Percentiles rank a stretch among this genome's conserved stretches.
Evolutionary conservation across 1,139 yeast genomes (phyloP).

Genomic region (Hyphopichia fennica): DNA sequence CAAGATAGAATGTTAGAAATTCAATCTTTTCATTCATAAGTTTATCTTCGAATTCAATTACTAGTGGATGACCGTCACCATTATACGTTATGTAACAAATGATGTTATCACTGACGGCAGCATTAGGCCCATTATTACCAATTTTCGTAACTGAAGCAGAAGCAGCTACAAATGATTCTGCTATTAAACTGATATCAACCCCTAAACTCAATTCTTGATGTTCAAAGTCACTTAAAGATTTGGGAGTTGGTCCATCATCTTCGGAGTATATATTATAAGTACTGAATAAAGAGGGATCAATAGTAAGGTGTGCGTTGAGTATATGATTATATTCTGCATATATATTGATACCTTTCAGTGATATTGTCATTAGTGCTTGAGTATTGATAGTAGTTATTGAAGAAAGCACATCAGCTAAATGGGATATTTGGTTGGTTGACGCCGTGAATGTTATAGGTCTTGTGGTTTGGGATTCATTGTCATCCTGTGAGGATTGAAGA

Average conservation of each 20-base stretch:
- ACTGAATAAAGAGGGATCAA: constrained; percentile 39
- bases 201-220: constrained; percentile 32
- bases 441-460: constrained; percentile 24
- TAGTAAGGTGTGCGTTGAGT: constrained; percentile 32
- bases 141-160: constrained; percentile 12
- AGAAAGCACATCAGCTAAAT: constrained; percentile 38
- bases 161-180: constrained; percentile 36
- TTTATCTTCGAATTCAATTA: constrained; percentile 70
- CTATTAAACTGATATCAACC: constrained; percentile 35
- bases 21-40: constrained; percentile 70
- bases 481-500: constrained; percentile 1
- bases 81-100: constrained; percentile 41
- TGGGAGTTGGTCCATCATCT: constrained; percentile 7
- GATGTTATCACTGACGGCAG: constrained; percentile 14
- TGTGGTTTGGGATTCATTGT: constrained; percentile 1
- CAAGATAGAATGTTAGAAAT: constrained; percentile 58
- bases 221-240: constrained; percentile 5
- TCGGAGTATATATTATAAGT: constrained; percentile 23
- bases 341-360: constrained; percentile 31
- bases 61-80: constrained; percentile 65
- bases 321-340: constrained; percentile 42
- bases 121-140: constrained; percentile 6
- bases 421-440: constrained; percentile 39
- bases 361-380: constrained; percentile 38
- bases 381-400: constrained; percentile 32